Conservation (phyloP, 495 filamentous ascomycete genomes). For the Aspergillus bertholletiae region DNA sequence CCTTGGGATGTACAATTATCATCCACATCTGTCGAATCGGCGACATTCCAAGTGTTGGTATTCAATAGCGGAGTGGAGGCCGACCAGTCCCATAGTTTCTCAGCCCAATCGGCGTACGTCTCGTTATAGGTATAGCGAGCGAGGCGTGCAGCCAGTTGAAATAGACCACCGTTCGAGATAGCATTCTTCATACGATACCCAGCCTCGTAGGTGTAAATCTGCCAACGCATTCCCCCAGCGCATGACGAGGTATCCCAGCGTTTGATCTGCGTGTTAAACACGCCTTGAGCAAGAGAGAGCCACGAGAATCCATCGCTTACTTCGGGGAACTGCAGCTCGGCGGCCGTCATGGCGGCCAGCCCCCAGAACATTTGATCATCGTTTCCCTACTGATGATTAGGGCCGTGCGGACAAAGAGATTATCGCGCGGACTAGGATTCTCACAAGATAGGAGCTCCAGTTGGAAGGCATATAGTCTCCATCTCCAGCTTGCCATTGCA, state of each 20-base stretch:
- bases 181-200: slow-evolving; percentile 82
- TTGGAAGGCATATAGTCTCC: slow-evolving; percentile 62
- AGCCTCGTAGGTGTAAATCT: slow-evolving; percentile 75
- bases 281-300: slow-evolving; percentile 55
- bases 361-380: slow-evolving; percentile 84
- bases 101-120: slow-evolving; percentile 74
- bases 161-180: slow-evolving; percentile 74
- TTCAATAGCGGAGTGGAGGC: slow-evolving; percentile 50
- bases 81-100: slow-evolving; percentile 70
- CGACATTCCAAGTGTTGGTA: slow-evolving; percentile 50
- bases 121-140: slow-evolving; percentile 71
- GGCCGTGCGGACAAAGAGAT: neutral
- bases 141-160: slow-evolving; percentile 74
- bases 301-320: slow-evolving; percentile 54
- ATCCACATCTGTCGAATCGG: slow-evolving; percentile 60
- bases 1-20: slow-evolving; percentile 57
- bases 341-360: slow-evolving; percentile 66
- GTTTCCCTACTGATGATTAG: slow-evolving; percentile 46
- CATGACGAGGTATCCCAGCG: slow-evolving; percentile 69
- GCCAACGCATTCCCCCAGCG: slow-evolving; percentile 79
- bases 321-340: slow-evolving; percentile 70
- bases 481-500: slow-evolving; percentile 66
- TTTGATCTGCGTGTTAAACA: slow-evolving; percentile 61
- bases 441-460: slow-evolving; percentile 45
- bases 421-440: slow-evolving; percentile 57